phyloP scores from a whole-genome alignment of 2,329 filamentous ascomycete genomes.

The Fusarium tupiense region DNA sequence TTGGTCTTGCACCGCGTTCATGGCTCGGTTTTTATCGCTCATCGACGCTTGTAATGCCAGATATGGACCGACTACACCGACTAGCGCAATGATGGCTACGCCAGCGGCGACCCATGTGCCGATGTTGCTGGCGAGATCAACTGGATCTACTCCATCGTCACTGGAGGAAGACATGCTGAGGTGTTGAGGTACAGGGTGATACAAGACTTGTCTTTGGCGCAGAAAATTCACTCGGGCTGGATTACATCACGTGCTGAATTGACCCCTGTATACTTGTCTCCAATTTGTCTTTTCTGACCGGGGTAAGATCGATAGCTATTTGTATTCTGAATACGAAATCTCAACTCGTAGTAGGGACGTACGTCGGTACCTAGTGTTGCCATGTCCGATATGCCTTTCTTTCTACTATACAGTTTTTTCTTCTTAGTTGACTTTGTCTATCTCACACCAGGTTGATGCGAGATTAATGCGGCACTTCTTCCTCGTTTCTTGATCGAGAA shows the following conservation, averaged over 20 bases:
- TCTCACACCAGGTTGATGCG: no score
- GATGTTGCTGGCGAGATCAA: not conserved
- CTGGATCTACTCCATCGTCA: not conserved
- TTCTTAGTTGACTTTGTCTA: no score
- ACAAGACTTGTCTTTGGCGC: no score
- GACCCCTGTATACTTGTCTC: not conserved
- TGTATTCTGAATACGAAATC: no score
- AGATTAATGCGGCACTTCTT: no score
- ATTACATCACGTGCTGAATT: not conserved
- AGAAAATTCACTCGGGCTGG: not conserved
- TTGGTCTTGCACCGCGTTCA: not conserved
- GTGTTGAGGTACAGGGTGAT: fast-evolving
- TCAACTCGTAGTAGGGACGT: no score
- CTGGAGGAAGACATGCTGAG: not conserved
- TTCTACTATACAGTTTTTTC: no score
- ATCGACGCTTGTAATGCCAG: not conserved
- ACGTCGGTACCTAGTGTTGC: no score
- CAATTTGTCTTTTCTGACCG: not conserved
- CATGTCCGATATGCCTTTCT: no score
- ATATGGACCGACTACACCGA: not conserved
- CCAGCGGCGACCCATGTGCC: not conserved
- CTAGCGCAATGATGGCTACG: not conserved
- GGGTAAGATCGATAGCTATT: no score
- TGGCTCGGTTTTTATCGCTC: not conserved
- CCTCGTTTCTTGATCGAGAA: no score